Evolutionary conservation across 1,284 basidiomycete genomes (phyloP).

Genomic region (Cutaneotrichosporon daszewskae): DNA sequence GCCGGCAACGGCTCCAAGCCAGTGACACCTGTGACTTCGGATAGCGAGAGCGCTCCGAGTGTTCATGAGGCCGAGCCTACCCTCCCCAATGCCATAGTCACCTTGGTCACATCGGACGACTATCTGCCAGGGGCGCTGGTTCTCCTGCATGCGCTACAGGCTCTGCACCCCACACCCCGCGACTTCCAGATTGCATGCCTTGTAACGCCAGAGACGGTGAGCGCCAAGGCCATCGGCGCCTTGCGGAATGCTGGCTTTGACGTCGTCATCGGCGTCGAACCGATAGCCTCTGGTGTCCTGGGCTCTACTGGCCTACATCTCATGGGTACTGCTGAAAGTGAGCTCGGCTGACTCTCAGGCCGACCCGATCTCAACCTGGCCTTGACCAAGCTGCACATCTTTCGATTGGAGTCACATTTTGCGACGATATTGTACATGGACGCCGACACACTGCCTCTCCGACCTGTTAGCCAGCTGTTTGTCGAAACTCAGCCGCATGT

Average conservation of each 20-base stretch:
- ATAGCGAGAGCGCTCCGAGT: no score
- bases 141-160: slow-evolving; percentile 72
- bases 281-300: slow-evolving; percentile 59
- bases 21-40: no score
- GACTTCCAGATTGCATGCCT: slow-evolving; percentile 85
- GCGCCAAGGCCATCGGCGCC: slow-evolving; percentile 74
- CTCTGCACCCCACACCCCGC: slow-evolving; percentile 61
- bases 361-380: slow-evolving; percentile 86
- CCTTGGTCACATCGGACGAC: slow-evolving; percentile 78
- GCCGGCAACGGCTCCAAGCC: no score
- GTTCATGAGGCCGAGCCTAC: no score
- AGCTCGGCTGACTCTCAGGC: slow-evolving; percentile 53
- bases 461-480: slow-evolving; percentile 84
- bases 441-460: slow-evolving; percentile 87
- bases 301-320: slow-evolving; percentile 61
- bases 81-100: slow-evolving; percentile 63
- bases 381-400: slow-evolving; percentile 91
- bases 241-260: slow-evolving; percentile 71
- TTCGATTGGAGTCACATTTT: slow-evolving; percentile 75
- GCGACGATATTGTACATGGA: slow-evolving; percentile 89
- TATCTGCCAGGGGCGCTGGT: slow-evolving; percentile 91
- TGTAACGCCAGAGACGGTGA: slow-evolving; percentile 86
- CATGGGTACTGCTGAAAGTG: slow-evolving; percentile 78
- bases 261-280: slow-evolving; percentile 82
- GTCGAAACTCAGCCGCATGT: slow-evolving; percentile 48